phyloP scores from a whole-genome alignment of 1,139 yeast species.

The Suhomyces ambrosiae region DNA sequence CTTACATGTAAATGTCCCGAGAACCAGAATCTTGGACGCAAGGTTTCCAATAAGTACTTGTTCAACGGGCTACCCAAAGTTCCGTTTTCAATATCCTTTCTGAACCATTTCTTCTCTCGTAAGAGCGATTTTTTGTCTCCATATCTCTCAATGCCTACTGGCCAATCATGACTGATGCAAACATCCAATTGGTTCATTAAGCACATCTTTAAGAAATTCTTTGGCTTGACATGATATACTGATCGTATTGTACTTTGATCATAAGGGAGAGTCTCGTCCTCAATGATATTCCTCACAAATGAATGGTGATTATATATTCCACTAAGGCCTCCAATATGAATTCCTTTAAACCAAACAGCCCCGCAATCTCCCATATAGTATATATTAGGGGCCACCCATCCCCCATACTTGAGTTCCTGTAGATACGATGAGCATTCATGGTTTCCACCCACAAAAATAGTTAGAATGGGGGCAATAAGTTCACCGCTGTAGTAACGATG shows the following conservation, averaged over 20 bases:
- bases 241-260: slow-evolving; percentile 49
- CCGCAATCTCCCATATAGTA: slow-evolving; percentile 84
- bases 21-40: slow-evolving; percentile 78
- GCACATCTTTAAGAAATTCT: slow-evolving; percentile 60
- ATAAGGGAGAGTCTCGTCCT: slow-evolving; percentile 52
- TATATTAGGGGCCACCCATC: slow-evolving; percentile 93
- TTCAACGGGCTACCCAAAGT: slow-evolving; percentile 79
- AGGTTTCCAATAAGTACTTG: slow-evolving; percentile 49
- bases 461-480: slow-evolving; percentile 68
- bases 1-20: slow-evolving; percentile 87
- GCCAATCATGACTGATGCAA: slow-evolving; percentile 92
- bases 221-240: slow-evolving; percentile 73
- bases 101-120: slow-evolving; percentile 65
- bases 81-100: slow-evolving; percentile 58
- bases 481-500: slow-evolving; percentile 66
- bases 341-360: slow-evolving; percentile 69
- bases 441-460: slow-evolving; percentile 91
- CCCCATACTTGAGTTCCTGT: slow-evolving; percentile 78
- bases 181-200: slow-evolving; percentile 47
- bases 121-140: slow-evolving; percentile 60
- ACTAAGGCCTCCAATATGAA: slow-evolving; percentile 78
- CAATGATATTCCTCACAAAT: slow-evolving; percentile 22
- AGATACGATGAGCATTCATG: slow-evolving; percentile 87
- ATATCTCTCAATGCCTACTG: slow-evolving; percentile 68
- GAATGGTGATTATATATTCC: slow-evolving; percentile 70